These are phyloP conservation scores for Hymenoscyphus linearis DNA, from an alignment of 2,329 filamentous ascomycete species.

Conservation along the genomic window DNA sequence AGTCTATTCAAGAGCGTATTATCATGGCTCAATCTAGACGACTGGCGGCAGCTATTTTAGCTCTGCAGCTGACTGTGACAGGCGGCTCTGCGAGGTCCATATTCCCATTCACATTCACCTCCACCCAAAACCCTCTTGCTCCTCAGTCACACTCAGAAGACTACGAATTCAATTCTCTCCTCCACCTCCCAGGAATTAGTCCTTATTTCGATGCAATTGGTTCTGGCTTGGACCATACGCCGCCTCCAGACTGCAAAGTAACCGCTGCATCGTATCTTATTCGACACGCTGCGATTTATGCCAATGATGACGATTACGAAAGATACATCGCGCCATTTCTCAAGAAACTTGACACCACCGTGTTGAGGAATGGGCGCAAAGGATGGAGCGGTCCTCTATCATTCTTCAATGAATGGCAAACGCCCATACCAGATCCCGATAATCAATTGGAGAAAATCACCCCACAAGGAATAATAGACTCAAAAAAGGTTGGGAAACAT, in stretches of 20 bases:
- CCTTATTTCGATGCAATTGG: slow-evolving; percentile 50
- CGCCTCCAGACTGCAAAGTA: slow-evolving; percentile 46
- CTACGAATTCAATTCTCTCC: slow-evolving; percentile 48
- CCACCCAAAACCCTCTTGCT: slow-evolving; percentile 7
- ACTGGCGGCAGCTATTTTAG: not conserved
- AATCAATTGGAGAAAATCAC: slow-evolving; percentile 30
- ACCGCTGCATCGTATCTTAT: slow-evolving; percentile 49
- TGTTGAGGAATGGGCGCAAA: slow-evolving; percentile 17
- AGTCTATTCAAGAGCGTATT: too few species aligned
- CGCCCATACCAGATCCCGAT: slow-evolving; percentile 28
- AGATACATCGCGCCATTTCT: slow-evolving; percentile 52
- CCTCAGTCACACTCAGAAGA: slow-evolving; percentile 25
- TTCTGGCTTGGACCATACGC: slow-evolving; percentile 35
- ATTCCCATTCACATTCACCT: not conserved
- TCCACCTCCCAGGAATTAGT: slow-evolving; percentile 50
- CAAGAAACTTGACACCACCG: slow-evolving; percentile 52
- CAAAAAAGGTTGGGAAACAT: slow-evolving; percentile 27
- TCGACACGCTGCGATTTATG: slow-evolving; percentile 56
- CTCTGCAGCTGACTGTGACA: not conserved
- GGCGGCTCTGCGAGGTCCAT: not conserved
- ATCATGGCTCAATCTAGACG: not conserved
- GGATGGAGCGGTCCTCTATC: slow-evolving; percentile 26
- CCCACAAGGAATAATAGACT: slow-evolving; percentile 27
- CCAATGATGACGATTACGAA: slow-evolving; percentile 55
- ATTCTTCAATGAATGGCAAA: slow-evolving; percentile 28